Evolutionary conservation across 169 alveolate species (phyloP).

Genomic region (Plasmodium sp.): DNA sequence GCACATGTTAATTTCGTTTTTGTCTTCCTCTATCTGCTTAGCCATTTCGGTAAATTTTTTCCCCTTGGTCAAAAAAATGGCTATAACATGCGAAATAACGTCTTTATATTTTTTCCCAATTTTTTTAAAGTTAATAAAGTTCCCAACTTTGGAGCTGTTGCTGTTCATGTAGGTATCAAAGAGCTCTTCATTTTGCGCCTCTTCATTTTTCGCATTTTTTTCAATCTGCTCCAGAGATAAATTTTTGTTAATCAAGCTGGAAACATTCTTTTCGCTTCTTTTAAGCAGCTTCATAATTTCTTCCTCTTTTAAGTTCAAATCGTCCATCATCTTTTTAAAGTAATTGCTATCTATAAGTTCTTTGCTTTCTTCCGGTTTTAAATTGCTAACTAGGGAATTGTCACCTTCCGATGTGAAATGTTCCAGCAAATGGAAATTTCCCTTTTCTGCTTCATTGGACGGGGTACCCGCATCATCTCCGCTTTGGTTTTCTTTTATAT

Average conservation of each 20-base stretch:
- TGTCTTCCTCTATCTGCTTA: slow-evolving; percentile 29
- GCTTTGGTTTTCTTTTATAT: slow-evolving; percentile 14
- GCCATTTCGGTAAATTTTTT: slow-evolving; percentile 13
- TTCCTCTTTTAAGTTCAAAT: slow-evolving; percentile 50
- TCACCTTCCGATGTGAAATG: slow-evolving; percentile 16
- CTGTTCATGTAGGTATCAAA: slow-evolving; percentile 53
- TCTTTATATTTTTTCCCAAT: slow-evolving; percentile 66
- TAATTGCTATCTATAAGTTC: slow-evolving; percentile 36
- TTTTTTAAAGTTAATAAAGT: slow-evolving; percentile 59
- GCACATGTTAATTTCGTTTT: not conserved
- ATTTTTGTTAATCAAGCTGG: slow-evolving; percentile 48
- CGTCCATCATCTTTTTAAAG: slow-evolving; percentile 52
- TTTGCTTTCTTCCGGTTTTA: slow-evolving; percentile 62
- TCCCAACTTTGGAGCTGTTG: slow-evolving; percentile 14
- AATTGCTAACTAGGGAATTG: slow-evolving; percentile 26
- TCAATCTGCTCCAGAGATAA: slow-evolving; percentile 50
- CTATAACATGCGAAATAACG: slow-evolving; percentile 43
- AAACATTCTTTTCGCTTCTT: slow-evolving; percentile 49
- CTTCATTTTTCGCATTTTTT: slow-evolving; percentile 61
- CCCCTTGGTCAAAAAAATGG: slow-evolving; percentile 10
- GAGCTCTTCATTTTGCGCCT: slow-evolving; percentile 38
- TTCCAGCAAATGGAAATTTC: slow-evolving; percentile 6
- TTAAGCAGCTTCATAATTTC: slow-evolving; percentile 21
- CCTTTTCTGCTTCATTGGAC: not conserved
- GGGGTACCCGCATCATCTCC: not conserved